Conservation (phyloP, 2,329 filamentous ascomycete species). For the Colletotrichum gloeosporioides region DNA sequence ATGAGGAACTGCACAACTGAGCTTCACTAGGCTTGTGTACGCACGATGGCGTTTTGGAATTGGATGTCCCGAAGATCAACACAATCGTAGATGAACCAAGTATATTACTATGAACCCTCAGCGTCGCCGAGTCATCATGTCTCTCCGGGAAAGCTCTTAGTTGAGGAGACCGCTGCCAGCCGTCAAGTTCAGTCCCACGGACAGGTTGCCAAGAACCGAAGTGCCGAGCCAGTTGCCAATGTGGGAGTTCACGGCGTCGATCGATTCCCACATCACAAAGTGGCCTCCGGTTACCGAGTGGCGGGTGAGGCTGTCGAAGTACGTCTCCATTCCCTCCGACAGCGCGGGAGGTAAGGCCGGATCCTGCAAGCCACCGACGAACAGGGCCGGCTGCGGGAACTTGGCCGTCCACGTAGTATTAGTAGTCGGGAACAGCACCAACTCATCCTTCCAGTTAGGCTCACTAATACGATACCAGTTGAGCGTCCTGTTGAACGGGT, state of each 20-base stretch:
- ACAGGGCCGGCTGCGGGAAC: no score
- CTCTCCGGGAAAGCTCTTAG: not conserved
- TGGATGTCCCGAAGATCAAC: not conserved
- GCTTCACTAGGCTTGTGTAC: not conserved
- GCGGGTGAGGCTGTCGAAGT: slow-evolving; percentile 16
- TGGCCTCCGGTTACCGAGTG: not conserved
- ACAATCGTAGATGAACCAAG: not conserved
- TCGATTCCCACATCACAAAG: not conserved
- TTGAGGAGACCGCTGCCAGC: not conserved
- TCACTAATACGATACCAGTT: slow-evolving; percentile 86
- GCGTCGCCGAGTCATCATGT: not conserved
- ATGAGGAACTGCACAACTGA: not conserved
- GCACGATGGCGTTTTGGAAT: not conserved
- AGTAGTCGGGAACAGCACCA: no score
- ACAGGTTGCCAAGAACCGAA: not conserved
- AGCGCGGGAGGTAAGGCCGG: no score
- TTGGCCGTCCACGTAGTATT: no score
- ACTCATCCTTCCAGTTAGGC: slow-evolving; percentile 79
- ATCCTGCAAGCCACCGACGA: no score
- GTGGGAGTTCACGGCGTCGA: not conserved
- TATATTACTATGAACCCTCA: not conserved
- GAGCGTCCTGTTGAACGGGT: slow-evolving; percentile 78
- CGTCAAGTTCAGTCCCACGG: not conserved
- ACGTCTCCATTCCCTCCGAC: no score
- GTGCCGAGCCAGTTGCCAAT: not conserved